These are phyloP conservation scores for Boletales sp. DNA, from an alignment of 768 basidiomycete species.

Conservation along the genomic window DNA sequence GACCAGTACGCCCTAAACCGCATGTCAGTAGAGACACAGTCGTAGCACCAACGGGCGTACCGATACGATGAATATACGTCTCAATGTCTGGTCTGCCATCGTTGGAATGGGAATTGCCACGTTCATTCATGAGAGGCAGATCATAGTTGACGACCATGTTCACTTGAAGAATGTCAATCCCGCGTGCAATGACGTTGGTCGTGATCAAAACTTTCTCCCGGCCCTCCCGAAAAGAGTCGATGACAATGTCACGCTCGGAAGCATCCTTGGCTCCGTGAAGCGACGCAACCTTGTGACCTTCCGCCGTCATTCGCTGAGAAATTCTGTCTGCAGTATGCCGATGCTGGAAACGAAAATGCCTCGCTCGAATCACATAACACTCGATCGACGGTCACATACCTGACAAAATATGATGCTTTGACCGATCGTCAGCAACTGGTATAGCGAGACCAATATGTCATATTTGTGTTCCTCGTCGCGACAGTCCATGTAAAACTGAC, in stretches of 20 bases:
- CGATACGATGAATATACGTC: slow-evolving; percentile 97
- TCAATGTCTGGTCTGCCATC: slow-evolving; percentile 83
- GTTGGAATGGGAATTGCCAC: slow-evolving; percentile 36
- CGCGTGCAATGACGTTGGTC: slow-evolving; percentile 97
- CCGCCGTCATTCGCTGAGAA: slow-evolving; percentile 81
- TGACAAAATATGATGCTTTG: slow-evolving; percentile 99
- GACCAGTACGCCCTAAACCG: slow-evolving; percentile 84
- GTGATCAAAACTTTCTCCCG: slow-evolving; percentile 97
- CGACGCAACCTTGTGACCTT: slow-evolving; percentile 96
- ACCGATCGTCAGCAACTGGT: slow-evolving; percentile 88
- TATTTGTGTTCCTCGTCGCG: slow-evolving; percentile 89
- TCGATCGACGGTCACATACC: slow-evolving; percentile 40
- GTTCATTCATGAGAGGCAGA: slow-evolving; percentile 81
- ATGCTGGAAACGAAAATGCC: slow-evolving; percentile 45
- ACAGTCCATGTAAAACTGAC: slow-evolving; percentile 98
- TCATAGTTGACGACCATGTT: slow-evolving; percentile 99
- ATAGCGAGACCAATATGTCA: slow-evolving; percentile 88
- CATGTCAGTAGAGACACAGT: neutral
- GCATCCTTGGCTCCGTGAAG: slow-evolving; percentile 94
- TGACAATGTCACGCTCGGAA: slow-evolving; percentile 82
- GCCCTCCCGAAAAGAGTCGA: slow-evolving; percentile 94
- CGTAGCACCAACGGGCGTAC: slow-evolving; percentile 41
- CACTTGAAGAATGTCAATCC: slow-evolving; percentile 97
- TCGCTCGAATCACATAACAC: neutral
- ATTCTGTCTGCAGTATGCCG: slow-evolving; percentile 93